These are phyloP conservation scores for Trichophaea hybrida DNA, from an alignment of 2,329 filamentous ascomycete genomes.

Conservation along the genomic window DNA sequence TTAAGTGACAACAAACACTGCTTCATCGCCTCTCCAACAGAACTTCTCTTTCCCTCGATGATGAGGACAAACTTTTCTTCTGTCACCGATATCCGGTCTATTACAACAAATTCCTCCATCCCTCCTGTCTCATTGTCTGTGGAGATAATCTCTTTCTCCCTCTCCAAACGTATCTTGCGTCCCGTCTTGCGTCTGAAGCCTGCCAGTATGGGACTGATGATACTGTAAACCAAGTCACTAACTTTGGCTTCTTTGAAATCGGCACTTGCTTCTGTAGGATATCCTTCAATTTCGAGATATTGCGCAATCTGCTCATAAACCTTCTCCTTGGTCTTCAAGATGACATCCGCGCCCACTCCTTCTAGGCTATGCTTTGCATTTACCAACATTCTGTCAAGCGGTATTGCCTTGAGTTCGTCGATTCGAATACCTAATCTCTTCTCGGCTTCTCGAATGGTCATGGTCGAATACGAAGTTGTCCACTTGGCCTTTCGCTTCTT, in stretches of 20 bases:
- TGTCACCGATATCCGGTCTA: not conserved
- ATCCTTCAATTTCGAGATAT: conserved; percentile 8
- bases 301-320: conserved; percentile 4
- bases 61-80: conserved; percentile 7
- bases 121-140: too few relatives aligned
- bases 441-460: conserved; percentile 4
- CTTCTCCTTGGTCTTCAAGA: conserved; percentile 5
- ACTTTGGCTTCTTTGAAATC: conserved; percentile 6
- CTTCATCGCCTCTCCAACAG: conserved; percentile 3
- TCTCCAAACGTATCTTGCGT: too few relatives aligned
- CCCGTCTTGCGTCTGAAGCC: too few relatives aligned
- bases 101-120: too few relatives aligned
- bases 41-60: conserved; percentile 2
- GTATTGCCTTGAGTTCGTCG: not conserved
- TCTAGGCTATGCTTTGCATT: not conserved
- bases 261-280: not conserved
- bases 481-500: conserved; percentile 3
- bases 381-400: conserved; percentile 6
- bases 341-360: not conserved
- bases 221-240: too few relatives aligned
- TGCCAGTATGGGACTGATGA: too few relatives aligned
- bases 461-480: conserved; percentile 5
- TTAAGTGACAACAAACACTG: conserved; percentile 10
- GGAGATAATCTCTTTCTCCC: too few relatives aligned
- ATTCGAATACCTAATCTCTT: conserved; percentile 6